phyloP scores from a whole-genome alignment of 2,329 filamentous ascomycete genomes.

The Claviceps maximensis region DNA sequence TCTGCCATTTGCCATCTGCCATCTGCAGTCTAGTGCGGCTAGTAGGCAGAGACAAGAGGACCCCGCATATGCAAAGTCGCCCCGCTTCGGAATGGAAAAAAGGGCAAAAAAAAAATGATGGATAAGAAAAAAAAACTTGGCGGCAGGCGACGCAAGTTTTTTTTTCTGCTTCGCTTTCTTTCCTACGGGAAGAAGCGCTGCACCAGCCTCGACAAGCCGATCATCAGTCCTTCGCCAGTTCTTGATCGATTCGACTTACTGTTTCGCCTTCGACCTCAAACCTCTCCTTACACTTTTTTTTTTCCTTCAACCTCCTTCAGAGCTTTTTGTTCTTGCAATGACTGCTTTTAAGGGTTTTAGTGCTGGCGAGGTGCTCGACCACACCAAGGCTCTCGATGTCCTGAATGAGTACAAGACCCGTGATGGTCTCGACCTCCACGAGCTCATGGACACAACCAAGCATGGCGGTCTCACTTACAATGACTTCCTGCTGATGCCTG shows the following conservation, averaged over 20 bases:
- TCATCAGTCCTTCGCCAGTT: conserved; percentile 14
- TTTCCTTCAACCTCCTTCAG: conserved; percentile 5
- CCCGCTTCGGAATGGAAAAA: not conserved
- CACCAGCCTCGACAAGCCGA: conserved; percentile 25
- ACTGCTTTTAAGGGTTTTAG: conserved; percentile 41
- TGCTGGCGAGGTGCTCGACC: conserved; percentile 52
- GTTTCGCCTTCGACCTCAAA: conserved; percentile 29
- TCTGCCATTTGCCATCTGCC: too few relatives aligned
- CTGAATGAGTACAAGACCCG: conserved; percentile 66
- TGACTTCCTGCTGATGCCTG: conserved; percentile 91
- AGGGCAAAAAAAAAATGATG: not conserved
- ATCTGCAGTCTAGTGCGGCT: not conserved
- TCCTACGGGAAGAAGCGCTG: conserved; percentile 41
- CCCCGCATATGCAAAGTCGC: not conserved
- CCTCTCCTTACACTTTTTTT: conserved; percentile 15
- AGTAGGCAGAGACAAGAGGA: too few relatives aligned
- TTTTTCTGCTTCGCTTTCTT: conserved; percentile 13
- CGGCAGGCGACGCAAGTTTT: not conserved
- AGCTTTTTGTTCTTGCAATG: conserved; percentile 36
- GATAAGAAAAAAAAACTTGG: not conserved
- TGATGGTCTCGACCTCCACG: conserved; percentile 79
- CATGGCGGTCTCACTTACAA: conserved; percentile 96
- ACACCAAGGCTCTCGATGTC: conserved; percentile 62
- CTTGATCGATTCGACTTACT: conserved; percentile 14
- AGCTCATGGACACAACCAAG: conserved; percentile 80